Base-by-base conservation (phyloP, 352 stramenopile species). In the Blastocystis sp. region DNA sequence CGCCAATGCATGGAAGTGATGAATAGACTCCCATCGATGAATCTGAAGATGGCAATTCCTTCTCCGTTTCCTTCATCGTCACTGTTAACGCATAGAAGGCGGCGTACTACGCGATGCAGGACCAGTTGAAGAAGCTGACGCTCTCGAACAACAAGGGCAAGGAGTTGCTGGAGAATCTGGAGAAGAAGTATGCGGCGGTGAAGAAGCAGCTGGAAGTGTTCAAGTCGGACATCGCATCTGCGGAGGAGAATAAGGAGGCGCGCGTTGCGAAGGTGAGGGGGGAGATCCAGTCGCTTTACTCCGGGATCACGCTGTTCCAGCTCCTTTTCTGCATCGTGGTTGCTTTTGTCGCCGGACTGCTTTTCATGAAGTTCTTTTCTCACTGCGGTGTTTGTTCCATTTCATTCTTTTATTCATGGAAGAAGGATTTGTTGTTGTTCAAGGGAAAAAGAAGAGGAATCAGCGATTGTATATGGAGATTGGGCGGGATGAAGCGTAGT, bases 391-490 rank as follows among this genome's bases (percentile, higher is more conserved):
- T 57, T 57, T 57, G 48, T 57, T 57, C 48, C 48, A 57, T 57
- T 57, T 57, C 48, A 57, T 62, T 84, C 54, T 69, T 84, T 66
- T 52, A 24, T 42, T 69, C 45, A 34, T 59, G 40, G n/a, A 57
- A 43, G 57, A 84, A 21, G 74, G n/a, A 4, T 84, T 84, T 68
- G 54, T 84, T 70, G 17, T 84, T 70, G 74, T 84, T 3, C 65
- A 38, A 40, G 57, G 4, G 4, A 84, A 84, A 28, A 84, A 57
- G 42, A 63, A 43, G 34, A 84, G 28, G 14, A 64, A 59, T 43
- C 57, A 70, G 0, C 24, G 45, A 59, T 57, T 59, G 61, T 66
- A 3, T 10, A 34, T 69, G 24, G 14, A n/a, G 38, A 54, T 17
- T n/a, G 42, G 3, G 14, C 21, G 6, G 28, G 7, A 28, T 21